phyloP scores from a whole-genome alignment of 306 rosid genomes.

The Astragalus membranaceus region DNA sequence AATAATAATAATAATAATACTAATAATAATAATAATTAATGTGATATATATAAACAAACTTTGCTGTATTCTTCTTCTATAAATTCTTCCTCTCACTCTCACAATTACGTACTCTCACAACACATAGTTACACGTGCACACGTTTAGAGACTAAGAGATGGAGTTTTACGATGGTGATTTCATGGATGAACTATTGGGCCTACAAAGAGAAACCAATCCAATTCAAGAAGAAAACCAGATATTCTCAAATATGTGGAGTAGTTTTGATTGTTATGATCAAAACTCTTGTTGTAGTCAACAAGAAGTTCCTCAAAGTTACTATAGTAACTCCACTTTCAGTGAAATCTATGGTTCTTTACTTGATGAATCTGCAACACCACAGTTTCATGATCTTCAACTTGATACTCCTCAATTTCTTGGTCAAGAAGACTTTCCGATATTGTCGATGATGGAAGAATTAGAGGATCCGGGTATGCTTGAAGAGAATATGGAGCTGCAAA shows the following conservation, averaged over 20 bases:
- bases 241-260: conserved; percentile 34
- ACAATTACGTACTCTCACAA: conserved; percentile 34
- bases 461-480: conserved; percentile 49
- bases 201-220: conserved; percentile 62
- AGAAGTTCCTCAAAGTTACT: conserved; percentile 27
- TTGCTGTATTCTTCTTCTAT: conserved; percentile 37
- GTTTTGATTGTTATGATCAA: conserved; percentile 54
- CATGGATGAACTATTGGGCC: conserved; percentile 61
- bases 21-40: no score
- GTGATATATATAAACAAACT: conserved; percentile 3
- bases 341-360: conserved; percentile 43
- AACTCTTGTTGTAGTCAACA: conserved; percentile 42
- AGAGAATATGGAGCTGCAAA: conserved; percentile 54
- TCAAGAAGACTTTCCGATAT: conserved; percentile 37
- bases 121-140: conserved; percentile 10
- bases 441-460: conserved; percentile 42
- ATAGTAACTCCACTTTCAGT: conserved; percentile 24
- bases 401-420: conserved; percentile 38
- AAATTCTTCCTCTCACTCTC: conserved; percentile 30
- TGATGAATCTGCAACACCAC: conserved; percentile 33
- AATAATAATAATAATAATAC: no score
- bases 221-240: conserved; percentile 42
- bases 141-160: conserved; percentile 28
- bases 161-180: conserved; percentile 55
- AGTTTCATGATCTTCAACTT: conserved; percentile 32